Evolutionary conservation across 2,329 filamentous ascomycete genomes (phyloP), one percentile per base, ranked within the genome.

Genomic region (Sarocladiaceae sp.): DNA sequence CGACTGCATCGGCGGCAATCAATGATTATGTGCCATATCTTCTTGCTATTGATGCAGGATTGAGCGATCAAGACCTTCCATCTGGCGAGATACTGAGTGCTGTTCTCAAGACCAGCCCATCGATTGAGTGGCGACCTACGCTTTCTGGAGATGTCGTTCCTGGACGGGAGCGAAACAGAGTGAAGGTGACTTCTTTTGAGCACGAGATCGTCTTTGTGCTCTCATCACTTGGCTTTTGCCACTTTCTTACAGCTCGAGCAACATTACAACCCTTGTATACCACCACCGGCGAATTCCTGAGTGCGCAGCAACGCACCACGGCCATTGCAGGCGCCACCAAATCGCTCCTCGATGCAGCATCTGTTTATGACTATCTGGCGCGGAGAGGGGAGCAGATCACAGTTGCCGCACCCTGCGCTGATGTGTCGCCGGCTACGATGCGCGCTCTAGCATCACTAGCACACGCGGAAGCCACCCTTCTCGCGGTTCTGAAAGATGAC

Each of bases 401-500:
- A 35, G 55, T 58, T 4, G 53, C 59, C 20, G 61, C 69, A 4
- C 72, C 76, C 1, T 75, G 70, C 53, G 60, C 69, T 3, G 78
- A 83, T 55, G 68, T 82, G 16, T 58, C 72, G 2, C 70, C 76
- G 6, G 57, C 73, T 2, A 73, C 70, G 6, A 66, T 75, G 13
- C 69, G 73, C 43, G 78, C 73, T 1, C 72, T 86, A 45, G 69
- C 78, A 3, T 76, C 74, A 10, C 72, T 96, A 3, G 81, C 88
- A 1, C 72, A 93, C 24, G 88, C 90, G 2, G 91, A 96, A 64
- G 90, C 90, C 0, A 96, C 90, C 0, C 74, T 97, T 1, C 76
- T 96, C 1, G 88, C 88, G 1, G 88, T 97, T 1, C 63, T 95
- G 41, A 97, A 97, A 55, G 91, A 97, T 58, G 93, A 98, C 57